These are phyloP conservation scores for Fusarium sp. DNA, from an alignment of 2,329 filamentous ascomycete genomes.

Conservation along the genomic window DNA sequence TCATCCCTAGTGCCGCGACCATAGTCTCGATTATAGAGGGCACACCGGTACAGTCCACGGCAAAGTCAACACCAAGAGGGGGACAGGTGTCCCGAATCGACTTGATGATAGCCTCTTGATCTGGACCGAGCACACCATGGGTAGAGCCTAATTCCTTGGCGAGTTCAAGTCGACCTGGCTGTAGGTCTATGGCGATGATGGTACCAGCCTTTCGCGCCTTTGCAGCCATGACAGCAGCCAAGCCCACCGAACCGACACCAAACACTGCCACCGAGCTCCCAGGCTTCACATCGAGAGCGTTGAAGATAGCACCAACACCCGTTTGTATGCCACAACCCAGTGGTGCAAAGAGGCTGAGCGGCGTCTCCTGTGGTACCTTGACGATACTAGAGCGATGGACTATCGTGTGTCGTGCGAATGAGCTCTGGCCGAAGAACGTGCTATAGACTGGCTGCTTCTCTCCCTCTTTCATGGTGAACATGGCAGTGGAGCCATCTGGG, in stretches of 20 bases:
- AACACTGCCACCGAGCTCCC: slow-evolving; percentile 27
- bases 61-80: slow-evolving; percentile 24
- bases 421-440: slow-evolving; percentile 38
- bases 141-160: slow-evolving; percentile 31
- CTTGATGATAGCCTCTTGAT: neutral
- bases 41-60: slow-evolving; percentile 37
- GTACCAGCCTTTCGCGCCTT: neutral
- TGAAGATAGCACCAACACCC: slow-evolving; percentile 25
- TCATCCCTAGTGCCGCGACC: slow-evolving; percentile 16
- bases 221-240: slow-evolving; percentile 34
- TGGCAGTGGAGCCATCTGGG: slow-evolving; percentile 11
- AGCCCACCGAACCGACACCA: slow-evolving; percentile 25
- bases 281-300: slow-evolving; percentile 17
- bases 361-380: slow-evolving; percentile 8
- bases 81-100: slow-evolving; percentile 2
- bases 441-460: slow-evolving; percentile 1
- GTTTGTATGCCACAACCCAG: slow-evolving; percentile 37
- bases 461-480: neutral
- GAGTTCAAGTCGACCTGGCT: slow-evolving; percentile 10
- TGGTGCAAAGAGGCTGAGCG: slow-evolving; percentile 21
- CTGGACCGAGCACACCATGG: neutral
- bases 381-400: slow-evolving; percentile 25
- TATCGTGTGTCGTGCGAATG: slow-evolving; percentile 19
- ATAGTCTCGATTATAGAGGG: slow-evolving; percentile 25
- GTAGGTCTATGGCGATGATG: slow-evolving; percentile 29